These are phyloP conservation scores for Sicyos edulis DNA, from an alignment of 306 rosid species.

Conservation along the genomic window DNA sequence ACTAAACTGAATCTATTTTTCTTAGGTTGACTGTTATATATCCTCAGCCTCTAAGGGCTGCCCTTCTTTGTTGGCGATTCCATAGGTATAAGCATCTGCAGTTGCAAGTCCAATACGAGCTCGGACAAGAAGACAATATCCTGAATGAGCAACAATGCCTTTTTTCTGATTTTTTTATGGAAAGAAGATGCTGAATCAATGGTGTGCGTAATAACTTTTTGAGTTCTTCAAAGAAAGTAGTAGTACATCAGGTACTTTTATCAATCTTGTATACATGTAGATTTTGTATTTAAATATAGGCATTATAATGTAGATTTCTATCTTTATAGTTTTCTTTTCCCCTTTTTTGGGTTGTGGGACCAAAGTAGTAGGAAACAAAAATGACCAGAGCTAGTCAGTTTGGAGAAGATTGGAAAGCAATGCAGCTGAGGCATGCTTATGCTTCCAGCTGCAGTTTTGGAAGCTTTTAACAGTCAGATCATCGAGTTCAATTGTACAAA, in stretches of 20 bases:
- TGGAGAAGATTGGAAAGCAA: slow-evolving; percentile 3
- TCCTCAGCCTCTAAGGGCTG: slow-evolving; percentile 1
- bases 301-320: slow-evolving; percentile 13
- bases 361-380: slow-evolving; percentile 18
- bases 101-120: not conserved
- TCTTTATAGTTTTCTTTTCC: not conserved
- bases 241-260: slow-evolving; percentile 14
- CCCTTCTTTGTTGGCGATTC: not conserved
- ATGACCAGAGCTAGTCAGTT: slow-evolving; percentile 9
- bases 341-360: not conserved
- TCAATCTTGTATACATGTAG: slow-evolving; percentile 16
- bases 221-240: not conserved
- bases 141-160: not conserved
- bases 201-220: not conserved
- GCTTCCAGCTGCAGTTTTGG: slow-evolving; percentile 21
- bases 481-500: slow-evolving; percentile 20
- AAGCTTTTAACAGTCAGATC: not conserved
- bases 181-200: slow-evolving; percentile 10
- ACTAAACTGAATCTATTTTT: not conserved
- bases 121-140: not conserved
- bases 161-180: not conserved
- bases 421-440: slow-evolving; percentile 1
- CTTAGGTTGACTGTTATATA: slow-evolving; percentile 11
- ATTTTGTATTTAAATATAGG: slow-evolving; percentile 20
- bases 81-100: not conserved